Evolutionary conservation across 768 basidiomycete genomes (phyloP).

Genomic region (Leccinum pellstonianum): DNA sequence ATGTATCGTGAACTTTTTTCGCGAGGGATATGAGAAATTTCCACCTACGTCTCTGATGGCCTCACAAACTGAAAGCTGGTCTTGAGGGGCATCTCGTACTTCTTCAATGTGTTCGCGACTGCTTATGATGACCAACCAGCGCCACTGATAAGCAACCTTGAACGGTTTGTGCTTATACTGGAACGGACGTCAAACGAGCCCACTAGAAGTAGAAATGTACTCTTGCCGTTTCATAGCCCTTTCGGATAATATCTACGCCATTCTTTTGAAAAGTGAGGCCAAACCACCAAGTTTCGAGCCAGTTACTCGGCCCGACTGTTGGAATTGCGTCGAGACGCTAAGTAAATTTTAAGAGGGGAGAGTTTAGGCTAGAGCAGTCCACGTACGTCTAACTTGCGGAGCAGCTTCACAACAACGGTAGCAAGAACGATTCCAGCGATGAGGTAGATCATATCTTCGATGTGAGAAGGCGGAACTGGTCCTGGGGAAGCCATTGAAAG

Average conservation of each 20-base stretch:
- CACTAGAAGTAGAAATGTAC: neutral
- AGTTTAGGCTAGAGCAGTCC: neutral
- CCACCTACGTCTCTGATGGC: constrained; percentile 35
- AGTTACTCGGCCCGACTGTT: constrained; percentile 19
- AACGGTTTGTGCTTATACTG: neutral
- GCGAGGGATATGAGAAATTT: neutral
- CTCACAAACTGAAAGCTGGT: constrained; percentile 35
- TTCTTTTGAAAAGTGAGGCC: neutral
- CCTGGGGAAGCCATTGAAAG: neutral
- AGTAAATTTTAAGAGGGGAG: no score
- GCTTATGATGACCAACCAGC: constrained; percentile 24
- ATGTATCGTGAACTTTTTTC: no score
- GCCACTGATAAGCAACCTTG: neutral
- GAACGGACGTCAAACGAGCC: neutral
- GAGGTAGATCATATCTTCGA: neutral
- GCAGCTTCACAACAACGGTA: neutral
- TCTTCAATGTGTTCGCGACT: constrained; percentile 38
- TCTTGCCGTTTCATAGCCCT: neutral
- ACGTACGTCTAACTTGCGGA: neutral
- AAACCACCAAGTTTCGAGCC: constrained; percentile 33
- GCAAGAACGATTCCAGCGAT: neutral
- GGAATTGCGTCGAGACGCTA: neutral
- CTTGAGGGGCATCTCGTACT: constrained; percentile 38
- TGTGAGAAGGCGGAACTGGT: neutral
- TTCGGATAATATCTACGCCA: neutral